Conservation (phyloP, 1,284 basidiomycete species). For the Cryptococcus floricola region DNA sequence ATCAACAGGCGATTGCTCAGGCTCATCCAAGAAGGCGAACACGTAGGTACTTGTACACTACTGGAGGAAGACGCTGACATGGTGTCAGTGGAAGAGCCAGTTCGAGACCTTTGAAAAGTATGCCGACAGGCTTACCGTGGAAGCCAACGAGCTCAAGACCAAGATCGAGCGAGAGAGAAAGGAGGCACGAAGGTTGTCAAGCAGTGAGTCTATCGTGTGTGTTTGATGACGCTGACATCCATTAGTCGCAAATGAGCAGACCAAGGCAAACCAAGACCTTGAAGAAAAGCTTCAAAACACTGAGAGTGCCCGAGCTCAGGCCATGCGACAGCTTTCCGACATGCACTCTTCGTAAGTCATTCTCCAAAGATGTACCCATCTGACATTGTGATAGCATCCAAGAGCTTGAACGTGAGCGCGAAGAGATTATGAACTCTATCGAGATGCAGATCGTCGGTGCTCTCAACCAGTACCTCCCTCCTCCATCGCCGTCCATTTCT, state of each 20-base stretch:
- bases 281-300: constrained; percentile 41
- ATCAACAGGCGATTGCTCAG: constrained; percentile 48
- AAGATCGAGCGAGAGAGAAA: constrained; percentile 50
- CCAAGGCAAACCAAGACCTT: constrained; percentile 35
- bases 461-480: constrained; percentile 16
- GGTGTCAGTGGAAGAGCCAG: constrained; percentile 48
- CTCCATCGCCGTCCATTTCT: not conserved
- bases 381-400: constrained; percentile 28
- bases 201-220: constrained; percentile 17
- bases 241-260: constrained; percentile 30
- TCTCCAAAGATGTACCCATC: not conserved
- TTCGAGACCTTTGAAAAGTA: constrained; percentile 52
- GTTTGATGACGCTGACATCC: not conserved
- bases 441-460: constrained; percentile 44
- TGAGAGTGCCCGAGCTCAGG: constrained; percentile 41
- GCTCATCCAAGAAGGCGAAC: constrained; percentile 51
- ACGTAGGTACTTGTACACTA: constrained; percentile 23
- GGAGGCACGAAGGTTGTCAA: constrained; percentile 47
- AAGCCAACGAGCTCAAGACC: constrained; percentile 49
- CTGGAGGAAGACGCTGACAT: not conserved
- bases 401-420: constrained; percentile 45
- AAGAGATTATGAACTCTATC: constrained; percentile 46
- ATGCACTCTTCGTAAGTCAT: constrained; percentile 43
- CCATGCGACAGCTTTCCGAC: constrained; percentile 47
- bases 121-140: constrained; percentile 48